Evolutionary conservation across 2,329 filamentous ascomycete species (phyloP).

Genomic region (Xylaria sp.): DNA sequence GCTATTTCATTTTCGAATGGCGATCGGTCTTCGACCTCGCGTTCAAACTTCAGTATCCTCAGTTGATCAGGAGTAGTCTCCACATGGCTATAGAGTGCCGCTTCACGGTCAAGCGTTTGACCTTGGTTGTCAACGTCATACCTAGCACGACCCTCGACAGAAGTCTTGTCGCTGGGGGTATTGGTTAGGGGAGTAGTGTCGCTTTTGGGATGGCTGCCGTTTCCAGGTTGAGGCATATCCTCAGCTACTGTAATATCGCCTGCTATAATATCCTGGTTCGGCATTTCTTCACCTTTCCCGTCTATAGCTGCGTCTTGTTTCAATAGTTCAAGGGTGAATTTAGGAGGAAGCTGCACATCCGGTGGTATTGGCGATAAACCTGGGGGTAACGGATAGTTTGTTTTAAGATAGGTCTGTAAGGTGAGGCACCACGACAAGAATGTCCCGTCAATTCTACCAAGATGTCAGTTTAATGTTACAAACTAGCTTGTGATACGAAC

Average conservation of each 20-base stretch:
- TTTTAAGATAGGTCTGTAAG: constrained; percentile 73
- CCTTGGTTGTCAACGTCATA: constrained; percentile 26
- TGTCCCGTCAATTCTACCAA: constrained; percentile 75
- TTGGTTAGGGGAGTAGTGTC: neutral
- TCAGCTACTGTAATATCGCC: neutral
- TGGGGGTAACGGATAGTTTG: constrained; percentile 74
- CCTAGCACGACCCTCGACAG: neutral
- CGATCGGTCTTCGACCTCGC: constrained; percentile 34
- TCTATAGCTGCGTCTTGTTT: constrained; percentile 48
- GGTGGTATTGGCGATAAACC: constrained; percentile 76
- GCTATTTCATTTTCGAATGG: constrained; percentile 36
- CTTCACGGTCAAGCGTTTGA: constrained; percentile 38
- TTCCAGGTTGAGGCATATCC: neutral
- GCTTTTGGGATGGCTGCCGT: neutral
- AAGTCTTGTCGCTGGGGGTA: neutral
- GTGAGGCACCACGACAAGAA: constrained; percentile 81
- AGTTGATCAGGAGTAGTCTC: constrained; percentile 34
- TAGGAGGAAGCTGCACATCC: constrained; percentile 78
- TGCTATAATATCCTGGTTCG: constrained; percentile 14
- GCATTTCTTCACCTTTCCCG: constrained; percentile 31
- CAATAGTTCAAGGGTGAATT: constrained; percentile 69
- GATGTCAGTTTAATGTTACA: constrained; percentile 18
- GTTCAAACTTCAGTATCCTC: constrained; percentile 38
- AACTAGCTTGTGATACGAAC: neutral
- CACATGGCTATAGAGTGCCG: constrained; percentile 46